These are phyloP conservation scores for Tolypocladium guangdongense DNA, from an alignment of 2,329 filamentous ascomycete species.

Conservation along the genomic window DNA sequence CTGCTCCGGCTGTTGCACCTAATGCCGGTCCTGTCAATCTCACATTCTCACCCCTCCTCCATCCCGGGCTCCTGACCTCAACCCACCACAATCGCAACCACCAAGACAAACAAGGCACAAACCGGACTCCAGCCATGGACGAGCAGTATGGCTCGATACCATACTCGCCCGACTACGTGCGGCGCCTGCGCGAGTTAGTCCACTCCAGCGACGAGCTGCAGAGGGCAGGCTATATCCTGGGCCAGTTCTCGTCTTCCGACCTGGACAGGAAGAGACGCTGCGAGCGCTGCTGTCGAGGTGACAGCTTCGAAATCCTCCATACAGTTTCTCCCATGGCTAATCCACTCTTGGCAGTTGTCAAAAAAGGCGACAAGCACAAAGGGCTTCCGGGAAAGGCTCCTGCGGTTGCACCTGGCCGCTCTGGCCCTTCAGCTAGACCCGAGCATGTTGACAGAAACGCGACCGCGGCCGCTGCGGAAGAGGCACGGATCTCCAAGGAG, in stretches of 20 bases:
- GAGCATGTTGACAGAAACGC: background rate
- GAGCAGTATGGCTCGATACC: constrained; percentile 8
- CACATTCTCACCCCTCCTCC: background rate
- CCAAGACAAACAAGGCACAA: background rate
- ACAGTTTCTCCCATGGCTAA: background rate
- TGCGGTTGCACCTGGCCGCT: background rate
- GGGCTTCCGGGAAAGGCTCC: background rate
- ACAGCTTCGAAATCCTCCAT: background rate
- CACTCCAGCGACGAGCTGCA: constrained; percentile 9
- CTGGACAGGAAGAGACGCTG: constrained; percentile 21
- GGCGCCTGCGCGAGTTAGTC: constrained; percentile 8
- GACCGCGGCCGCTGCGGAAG: background rate
- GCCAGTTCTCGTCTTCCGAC: constrained; percentile 13
- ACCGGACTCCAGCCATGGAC: constrained; percentile 2
- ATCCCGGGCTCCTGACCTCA: background rate
- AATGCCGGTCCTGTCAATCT: background rate
- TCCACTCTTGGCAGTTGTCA: background rate
- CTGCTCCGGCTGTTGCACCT: too few species aligned
- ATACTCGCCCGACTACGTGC: constrained; percentile 9
- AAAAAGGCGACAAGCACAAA: background rate
- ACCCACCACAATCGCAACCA: background rate
- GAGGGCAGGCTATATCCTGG: constrained; percentile 15
- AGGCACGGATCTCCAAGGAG: background rate
- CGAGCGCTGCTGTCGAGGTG: constrained; percentile 14
- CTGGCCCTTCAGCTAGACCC: background rate